Conservation (phyloP, 306 rosid genomes). For the Gillenia trifoliata region DNA sequence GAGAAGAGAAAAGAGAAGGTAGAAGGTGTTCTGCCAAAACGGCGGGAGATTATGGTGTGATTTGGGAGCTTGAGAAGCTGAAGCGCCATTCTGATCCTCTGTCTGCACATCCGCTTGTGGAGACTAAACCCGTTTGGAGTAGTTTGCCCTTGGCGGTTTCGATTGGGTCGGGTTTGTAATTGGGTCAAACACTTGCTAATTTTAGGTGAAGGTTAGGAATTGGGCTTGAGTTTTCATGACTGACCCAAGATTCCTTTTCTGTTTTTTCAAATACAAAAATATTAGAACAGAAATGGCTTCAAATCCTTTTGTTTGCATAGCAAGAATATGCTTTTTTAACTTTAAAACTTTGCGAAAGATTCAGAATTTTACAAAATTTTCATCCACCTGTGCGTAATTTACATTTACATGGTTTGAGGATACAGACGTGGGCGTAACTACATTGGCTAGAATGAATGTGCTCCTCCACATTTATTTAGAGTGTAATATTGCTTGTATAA, state of each 20-base stretch:
- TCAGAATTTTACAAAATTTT: not conserved
- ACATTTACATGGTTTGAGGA: not conserved
- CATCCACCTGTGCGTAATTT: not conserved
- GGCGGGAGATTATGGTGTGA: slow-evolving; percentile 23
- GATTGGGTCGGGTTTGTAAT: not conserved
- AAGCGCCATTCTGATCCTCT: slow-evolving; percentile 19
- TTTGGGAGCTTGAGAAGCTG: slow-evolving; percentile 45
- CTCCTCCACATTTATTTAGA: no score
- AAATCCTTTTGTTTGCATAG: no score
- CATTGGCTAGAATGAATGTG: no score
- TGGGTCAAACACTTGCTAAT: not conserved
- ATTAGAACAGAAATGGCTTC: no score
- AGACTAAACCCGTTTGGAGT: not conserved
- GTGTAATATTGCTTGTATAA: no score
- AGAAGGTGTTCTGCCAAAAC: slow-evolving; percentile 16
- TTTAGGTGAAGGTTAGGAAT: not conserved
- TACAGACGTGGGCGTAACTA: no score
- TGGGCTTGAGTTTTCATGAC: not conserved
- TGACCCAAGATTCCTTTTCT: slow-evolving; percentile 19
- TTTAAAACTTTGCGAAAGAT: not conserved
- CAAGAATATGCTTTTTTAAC: not conserved
- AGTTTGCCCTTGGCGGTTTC: not conserved
- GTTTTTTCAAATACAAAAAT: no score
- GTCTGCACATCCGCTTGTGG: not conserved
- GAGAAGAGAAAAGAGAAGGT: slow-evolving; percentile 26